A percentile compares a stretch with the other conserved stretches of the same genome.
Conservation (phyloP, 345 rosid genomes). For the Pistacia atlantica region DNA sequence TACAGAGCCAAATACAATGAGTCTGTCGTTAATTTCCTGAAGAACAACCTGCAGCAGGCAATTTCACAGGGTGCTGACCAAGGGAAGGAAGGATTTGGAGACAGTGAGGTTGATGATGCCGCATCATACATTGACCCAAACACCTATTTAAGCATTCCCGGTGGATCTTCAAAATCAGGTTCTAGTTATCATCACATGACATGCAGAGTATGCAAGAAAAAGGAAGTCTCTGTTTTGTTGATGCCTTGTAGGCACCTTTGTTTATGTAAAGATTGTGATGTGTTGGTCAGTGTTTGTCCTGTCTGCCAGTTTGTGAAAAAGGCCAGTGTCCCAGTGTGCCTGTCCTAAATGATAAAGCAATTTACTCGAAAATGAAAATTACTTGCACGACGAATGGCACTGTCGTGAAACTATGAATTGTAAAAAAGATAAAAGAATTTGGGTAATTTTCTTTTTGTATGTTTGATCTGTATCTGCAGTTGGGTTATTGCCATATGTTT, state of each 20-base stretch:
- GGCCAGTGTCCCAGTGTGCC: slow-evolving; percentile 55
- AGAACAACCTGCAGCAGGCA: slow-evolving; percentile 72
- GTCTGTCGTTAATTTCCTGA: slow-evolving; percentile 65
- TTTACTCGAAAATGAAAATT: slow-evolving; percentile 20
- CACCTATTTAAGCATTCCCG: slow-evolving; percentile 38
- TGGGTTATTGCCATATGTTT: no score
- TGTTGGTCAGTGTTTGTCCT: slow-evolving; percentile 59
- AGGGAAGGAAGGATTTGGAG: slow-evolving; percentile 88
- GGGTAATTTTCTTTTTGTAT: background rate
- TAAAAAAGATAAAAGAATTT: slow-evolving; percentile 17
- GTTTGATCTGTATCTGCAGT: background rate
- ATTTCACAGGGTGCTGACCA: slow-evolving; percentile 71
- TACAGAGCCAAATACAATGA: slow-evolving; percentile 76
- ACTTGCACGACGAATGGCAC: background rate
- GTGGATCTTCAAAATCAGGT: slow-evolving; percentile 25
- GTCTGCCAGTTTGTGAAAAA: slow-evolving; percentile 75
- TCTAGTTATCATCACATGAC: slow-evolving; percentile 31
- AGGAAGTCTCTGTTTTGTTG: slow-evolving; percentile 68
- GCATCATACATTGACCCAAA: slow-evolving; percentile 60
- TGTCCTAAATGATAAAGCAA: slow-evolving; percentile 49
- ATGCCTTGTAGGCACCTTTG: slow-evolving; percentile 91
- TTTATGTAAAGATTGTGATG: slow-evolving; percentile 79
- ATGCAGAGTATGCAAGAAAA: slow-evolving; percentile 69
- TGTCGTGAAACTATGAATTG: slow-evolving; percentile 15
- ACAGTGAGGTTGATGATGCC: slow-evolving; percentile 75